These are phyloP conservation scores for Perkinsus marinus DNA, from an alignment of 169 alveolate species.

Conservation along the genomic window DNA sequence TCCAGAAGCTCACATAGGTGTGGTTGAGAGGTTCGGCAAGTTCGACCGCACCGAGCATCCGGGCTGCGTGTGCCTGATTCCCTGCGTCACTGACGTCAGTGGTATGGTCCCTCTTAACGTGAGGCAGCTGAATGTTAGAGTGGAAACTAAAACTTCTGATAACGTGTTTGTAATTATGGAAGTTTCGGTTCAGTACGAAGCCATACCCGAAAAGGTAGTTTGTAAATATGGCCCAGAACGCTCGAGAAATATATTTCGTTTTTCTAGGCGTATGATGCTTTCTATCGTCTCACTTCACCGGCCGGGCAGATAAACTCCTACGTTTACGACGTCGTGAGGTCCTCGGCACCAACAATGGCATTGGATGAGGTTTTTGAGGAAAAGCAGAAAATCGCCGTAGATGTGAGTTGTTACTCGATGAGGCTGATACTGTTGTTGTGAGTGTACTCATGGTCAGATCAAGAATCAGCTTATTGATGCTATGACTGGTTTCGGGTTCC, in stretches of 20 bases:
- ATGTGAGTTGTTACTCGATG: neutral
- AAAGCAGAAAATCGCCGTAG: neutral
- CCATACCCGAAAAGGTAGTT: neutral
- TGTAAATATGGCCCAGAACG: neutral
- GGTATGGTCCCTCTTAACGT: neutral
- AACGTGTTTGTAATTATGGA: constrained; percentile 1
- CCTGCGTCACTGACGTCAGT: neutral
- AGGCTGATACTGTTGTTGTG: neutral
- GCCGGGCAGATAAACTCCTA: constrained; percentile 1
- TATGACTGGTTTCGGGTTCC: constrained; percentile 3
- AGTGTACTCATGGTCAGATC: neutral
- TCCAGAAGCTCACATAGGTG: neutral
- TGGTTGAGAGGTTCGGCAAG: constrained; percentile 1
- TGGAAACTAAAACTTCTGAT: constrained; percentile 5
- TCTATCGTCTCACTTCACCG: neutral
- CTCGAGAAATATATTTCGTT: neutral
- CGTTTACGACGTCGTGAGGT: constrained; percentile 4
- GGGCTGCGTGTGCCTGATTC: neutral
- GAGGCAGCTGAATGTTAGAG: neutral
- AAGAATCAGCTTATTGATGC: neutral
- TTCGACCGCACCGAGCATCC: neutral
- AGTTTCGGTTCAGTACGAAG: constrained; percentile 4
- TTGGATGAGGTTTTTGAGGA: constrained; percentile 1
- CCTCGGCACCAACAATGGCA: neutral
- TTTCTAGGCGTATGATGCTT: neutral